Conservation (phyloP, 352 stramenopile genomes). For the Phytophthora cajani region DNA sequence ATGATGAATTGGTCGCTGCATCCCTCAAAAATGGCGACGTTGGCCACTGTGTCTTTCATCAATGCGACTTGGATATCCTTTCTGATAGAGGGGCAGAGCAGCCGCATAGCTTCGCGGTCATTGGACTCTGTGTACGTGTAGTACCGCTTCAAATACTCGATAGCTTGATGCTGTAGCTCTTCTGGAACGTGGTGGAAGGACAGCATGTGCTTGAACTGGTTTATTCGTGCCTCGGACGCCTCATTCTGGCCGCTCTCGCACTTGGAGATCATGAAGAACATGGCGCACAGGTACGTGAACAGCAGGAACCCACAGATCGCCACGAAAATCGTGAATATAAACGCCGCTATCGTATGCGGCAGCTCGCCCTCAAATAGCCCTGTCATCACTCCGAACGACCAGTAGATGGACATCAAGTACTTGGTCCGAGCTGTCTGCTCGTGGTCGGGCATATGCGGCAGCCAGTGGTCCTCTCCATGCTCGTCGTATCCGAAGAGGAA, state of each 20-base stretch:
- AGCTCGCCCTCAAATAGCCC: constrained; percentile 73
- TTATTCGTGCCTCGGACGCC: constrained; percentile 65
- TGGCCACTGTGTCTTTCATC: constrained; percentile 64
- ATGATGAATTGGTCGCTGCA: constrained; percentile 73
- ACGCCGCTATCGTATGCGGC: constrained; percentile 50
- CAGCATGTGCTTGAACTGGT: constrained; percentile 76
- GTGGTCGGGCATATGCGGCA: constrained; percentile 33
- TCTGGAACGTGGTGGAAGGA: constrained; percentile 71
- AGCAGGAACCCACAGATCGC: constrained; percentile 68
- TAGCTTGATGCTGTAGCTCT: constrained; percentile 50
- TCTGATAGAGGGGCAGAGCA: constrained; percentile 68
- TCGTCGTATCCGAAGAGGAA: constrained; percentile 64
- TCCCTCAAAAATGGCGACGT: constrained; percentile 63
- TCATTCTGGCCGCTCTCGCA: constrained; percentile 60
- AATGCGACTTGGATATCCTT: constrained; percentile 72
- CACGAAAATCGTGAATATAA: constrained; percentile 73
- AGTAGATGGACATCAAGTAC: constrained; percentile 73
- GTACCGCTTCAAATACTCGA: constrained; percentile 67
- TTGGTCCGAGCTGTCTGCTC: constrained; percentile 33
- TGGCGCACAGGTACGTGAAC: constrained; percentile 75
- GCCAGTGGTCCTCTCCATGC: constrained; percentile 56
- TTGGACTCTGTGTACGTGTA: constrained; percentile 74
- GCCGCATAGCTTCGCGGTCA: constrained; percentile 62
- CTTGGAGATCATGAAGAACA: constrained; percentile 84
- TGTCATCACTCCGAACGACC: constrained; percentile 66